Percentiles rank a stretch among this genome's conserved stretches.
Evolutionary conservation across 768 basidiomycete genomes (phyloP).

Genomic region (Rhodotorula paludigena): DNA sequence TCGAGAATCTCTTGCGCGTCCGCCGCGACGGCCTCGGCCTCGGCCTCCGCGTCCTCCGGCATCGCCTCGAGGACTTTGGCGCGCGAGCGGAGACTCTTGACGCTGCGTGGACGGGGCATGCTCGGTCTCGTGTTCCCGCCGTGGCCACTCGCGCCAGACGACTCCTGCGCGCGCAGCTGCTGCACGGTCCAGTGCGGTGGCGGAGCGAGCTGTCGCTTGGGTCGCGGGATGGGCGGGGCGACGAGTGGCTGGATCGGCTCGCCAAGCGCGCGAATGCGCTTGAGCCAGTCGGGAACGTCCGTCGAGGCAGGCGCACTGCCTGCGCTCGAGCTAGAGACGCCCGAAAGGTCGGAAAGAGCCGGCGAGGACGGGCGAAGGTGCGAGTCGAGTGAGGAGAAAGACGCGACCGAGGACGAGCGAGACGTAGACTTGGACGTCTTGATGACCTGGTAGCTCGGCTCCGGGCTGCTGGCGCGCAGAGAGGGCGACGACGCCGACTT

Average conservation of each 20-base stretch:
- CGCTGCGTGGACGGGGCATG: conserved; percentile 12
- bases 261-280: conserved; percentile 29
- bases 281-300: conserved; percentile 32
- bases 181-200: conserved; percentile 30
- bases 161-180: conserved; percentile 16
- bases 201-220: conserved; percentile 4
- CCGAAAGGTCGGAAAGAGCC: conserved; percentile 1
- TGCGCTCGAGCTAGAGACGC: conserved; percentile 1
- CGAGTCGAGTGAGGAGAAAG: not conserved
- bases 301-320: not conserved
- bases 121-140: not conserved
- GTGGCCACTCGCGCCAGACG: not conserved
- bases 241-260: conserved; percentile 22
- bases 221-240: not conserved
- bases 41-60: conserved; percentile 26
- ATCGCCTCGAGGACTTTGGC: conserved; percentile 1
- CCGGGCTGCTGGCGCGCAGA: no score
- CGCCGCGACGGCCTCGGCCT: conserved; percentile 13
- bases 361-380: not conserved
- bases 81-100: conserved; percentile 9
- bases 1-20: not conserved
- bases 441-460: conserved; percentile 12
- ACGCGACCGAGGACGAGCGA: not conserved
- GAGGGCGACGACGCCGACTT: no score
- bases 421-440: not conserved